These are phyloP conservation scores for Pachyrhizus erosus DNA, from an alignment of 306 rosid species.

Conservation along the genomic window DNA sequence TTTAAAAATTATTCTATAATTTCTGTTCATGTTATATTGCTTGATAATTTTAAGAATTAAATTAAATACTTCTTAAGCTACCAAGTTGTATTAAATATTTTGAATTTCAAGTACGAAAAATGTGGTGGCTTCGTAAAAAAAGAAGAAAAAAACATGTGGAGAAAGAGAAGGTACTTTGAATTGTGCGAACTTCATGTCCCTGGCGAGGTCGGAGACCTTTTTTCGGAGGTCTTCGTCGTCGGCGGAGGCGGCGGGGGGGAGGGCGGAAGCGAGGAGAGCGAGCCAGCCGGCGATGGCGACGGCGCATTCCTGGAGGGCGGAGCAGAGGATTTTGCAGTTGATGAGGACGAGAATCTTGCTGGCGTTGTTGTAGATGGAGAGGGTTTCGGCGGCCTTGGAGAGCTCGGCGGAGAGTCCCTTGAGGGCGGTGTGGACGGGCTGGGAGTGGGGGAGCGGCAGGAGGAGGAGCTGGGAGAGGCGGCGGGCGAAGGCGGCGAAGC, in stretches of 20 bases:
- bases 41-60: not conserved
- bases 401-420: conserved; percentile 5
- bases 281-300: conserved; percentile 2
- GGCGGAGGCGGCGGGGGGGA: not conserved
- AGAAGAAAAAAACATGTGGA: too few relatives aligned
- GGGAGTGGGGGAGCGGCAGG: not conserved
- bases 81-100: too few relatives aligned
- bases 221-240: not conserved
- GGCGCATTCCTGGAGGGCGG: not conserved
- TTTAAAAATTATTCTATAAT: not conserved
- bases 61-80: too few relatives aligned
- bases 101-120: too few relatives aligned
- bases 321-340: not conserved
- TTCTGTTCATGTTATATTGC: not conserved
- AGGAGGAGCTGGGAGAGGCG: conserved; percentile 7
- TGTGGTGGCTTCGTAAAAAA: too few relatives aligned
- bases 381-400: not conserved
- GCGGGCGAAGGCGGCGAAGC: conserved; percentile 3
- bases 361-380: conserved; percentile 3
- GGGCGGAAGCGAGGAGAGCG: conserved; percentile 21
- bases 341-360: not conserved
- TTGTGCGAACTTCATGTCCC: conserved; percentile 61
- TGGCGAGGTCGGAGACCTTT: conserved; percentile 43
- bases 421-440: not conserved
- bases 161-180: conserved; percentile 45